Evolutionary conservation across 352 stramenopile species (phyloP).

Genomic region (Phytopythium helicoides): DNA sequence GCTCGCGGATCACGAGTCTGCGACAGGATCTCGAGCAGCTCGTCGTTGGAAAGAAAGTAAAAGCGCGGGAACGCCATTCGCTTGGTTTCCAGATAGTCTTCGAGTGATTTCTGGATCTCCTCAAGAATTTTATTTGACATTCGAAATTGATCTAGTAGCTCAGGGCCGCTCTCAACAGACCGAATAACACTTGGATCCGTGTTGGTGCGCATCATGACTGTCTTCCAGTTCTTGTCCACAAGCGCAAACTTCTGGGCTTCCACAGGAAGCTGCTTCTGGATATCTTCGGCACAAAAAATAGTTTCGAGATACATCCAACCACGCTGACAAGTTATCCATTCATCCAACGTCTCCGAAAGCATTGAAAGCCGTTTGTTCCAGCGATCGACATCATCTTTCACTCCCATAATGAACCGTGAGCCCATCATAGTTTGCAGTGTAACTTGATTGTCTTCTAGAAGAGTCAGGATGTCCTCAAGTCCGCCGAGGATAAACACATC

Average conservation of each 20-base stretch:
- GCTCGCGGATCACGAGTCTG: conserved; percentile 88
- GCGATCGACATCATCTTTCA: conserved; percentile 89
- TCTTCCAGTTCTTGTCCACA: conserved; percentile 87
- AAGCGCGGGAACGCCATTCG: conserved; percentile 91
- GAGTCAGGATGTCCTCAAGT: conserved; percentile 87
- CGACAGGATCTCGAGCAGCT: conserved; percentile 89
- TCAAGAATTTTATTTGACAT: conserved; percentile 85
- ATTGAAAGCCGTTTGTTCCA: conserved; percentile 89
- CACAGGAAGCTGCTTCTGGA: conserved; percentile 85
- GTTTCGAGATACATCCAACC: conserved; percentile 91
- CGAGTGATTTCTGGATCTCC: conserved; percentile 90
- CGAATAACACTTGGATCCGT: conserved; percentile 73
- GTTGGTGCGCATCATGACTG: conserved; percentile 77
- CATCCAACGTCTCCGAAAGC: conserved; percentile 79
- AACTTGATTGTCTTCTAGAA: conserved; percentile 92
- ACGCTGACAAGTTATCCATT: conserved; percentile 83
- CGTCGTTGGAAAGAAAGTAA: conserved; percentile 93
- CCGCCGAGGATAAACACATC: conserved; percentile 90
- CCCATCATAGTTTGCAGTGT: conserved; percentile 93
- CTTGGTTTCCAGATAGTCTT: conserved; percentile 93
- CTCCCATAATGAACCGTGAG: conserved; percentile 88
- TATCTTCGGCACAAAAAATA: conserved; percentile 88
- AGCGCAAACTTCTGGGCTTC: conserved; percentile 85
- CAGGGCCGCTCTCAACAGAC: conserved; percentile 65
- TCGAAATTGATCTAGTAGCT: conserved; percentile 82